Percentiles rank a stretch among this genome's conserved stretches.
phyloP scores from a whole-genome alignment of 306 rosid genomes.

The Corylus avellana region DNA sequence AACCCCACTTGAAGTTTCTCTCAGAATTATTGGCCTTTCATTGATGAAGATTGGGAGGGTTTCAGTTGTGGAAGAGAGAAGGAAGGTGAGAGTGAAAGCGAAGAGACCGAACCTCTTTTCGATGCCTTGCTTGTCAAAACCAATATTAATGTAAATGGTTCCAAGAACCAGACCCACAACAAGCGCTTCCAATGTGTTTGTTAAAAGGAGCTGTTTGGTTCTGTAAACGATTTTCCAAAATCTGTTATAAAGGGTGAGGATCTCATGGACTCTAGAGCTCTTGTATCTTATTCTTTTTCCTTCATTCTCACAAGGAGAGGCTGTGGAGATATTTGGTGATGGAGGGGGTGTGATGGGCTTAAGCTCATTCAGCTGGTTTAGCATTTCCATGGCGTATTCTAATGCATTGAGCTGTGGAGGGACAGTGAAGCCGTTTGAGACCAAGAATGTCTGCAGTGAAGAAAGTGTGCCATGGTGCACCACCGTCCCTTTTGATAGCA shows the following conservation, averaged over 20 bases:
- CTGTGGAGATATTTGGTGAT: slow-evolving; percentile 25
- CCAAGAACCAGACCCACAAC: slow-evolving; percentile 87
- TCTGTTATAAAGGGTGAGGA: slow-evolving; percentile 53
- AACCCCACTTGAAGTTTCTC: slow-evolving; percentile 89
- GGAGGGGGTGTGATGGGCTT: slow-evolving; percentile 29
- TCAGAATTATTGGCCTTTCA: slow-evolving; percentile 76
- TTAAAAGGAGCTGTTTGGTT: slow-evolving; percentile 72
- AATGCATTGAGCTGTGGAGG: slow-evolving; percentile 90
- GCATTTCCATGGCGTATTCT: slow-evolving; percentile 84
- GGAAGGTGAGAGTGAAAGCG: slow-evolving; percentile 87
- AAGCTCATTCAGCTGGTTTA: slow-evolving; percentile 46
- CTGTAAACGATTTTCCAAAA: slow-evolving; percentile 85
- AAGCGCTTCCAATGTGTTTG: slow-evolving; percentile 80
- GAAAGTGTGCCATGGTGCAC: slow-evolving; percentile 75
- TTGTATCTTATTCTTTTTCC: slow-evolving; percentile 44
- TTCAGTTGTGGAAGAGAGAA: slow-evolving; percentile 84
- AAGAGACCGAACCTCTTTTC: slow-evolving; percentile 86
- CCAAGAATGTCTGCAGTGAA: slow-evolving; percentile 57
- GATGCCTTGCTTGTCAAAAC: slow-evolving; percentile 65
- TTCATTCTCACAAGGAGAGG: slow-evolving; percentile 16
- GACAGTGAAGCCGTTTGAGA: slow-evolving; percentile 60
- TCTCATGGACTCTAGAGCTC: slow-evolving; percentile 72
- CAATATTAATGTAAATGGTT: slow-evolving; percentile 86
- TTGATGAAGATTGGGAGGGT: slow-evolving; percentile 84
- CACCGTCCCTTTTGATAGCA: slow-evolving; percentile 66